Percentiles rank a stretch among this genome's conserved stretches.
Evolutionary conservation across 768 basidiomycete species (phyloP).

Genomic region (Infundibulicybe gibba): DNA sequence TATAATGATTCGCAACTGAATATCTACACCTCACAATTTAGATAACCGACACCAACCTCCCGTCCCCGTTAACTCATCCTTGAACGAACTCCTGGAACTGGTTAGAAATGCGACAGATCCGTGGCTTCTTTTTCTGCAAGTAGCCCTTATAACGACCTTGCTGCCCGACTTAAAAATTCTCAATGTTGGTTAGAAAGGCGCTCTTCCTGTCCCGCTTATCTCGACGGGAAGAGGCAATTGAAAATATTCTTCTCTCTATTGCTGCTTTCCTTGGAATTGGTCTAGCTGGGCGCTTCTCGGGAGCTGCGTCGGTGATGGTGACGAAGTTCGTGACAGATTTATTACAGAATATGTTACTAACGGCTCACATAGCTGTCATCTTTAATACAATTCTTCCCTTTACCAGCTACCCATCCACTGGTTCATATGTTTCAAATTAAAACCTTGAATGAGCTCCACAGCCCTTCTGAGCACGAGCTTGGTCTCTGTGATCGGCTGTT

Average conservation of each 20-base stretch:
- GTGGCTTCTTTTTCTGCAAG: constrained; percentile 82
- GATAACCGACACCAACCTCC: constrained; percentile 70
- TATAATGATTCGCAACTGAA: background rate
- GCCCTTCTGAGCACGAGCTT: constrained; percentile 83
- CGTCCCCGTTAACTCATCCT: constrained; percentile 55
- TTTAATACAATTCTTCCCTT: constrained; percentile 43
- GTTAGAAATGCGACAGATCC: constrained; percentile 66
- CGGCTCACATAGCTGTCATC: constrained; percentile 36
- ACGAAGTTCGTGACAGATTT: constrained; percentile 57
- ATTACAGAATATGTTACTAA: constrained; percentile 11
- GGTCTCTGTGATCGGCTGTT: constrained; percentile 78
- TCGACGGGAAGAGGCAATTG: constrained; percentile 83
- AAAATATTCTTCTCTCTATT: constrained; percentile 73
- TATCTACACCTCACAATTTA: constrained; percentile 19
- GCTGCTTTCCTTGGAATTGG: constrained; percentile 90
- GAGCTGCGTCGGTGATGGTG: constrained; percentile 74
- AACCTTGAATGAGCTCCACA: constrained; percentile 85
- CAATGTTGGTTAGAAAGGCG: constrained; percentile 55
- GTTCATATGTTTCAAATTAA: constrained; percentile 80
- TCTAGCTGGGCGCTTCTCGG: constrained; percentile 85
- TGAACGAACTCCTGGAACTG: constrained; percentile 55
- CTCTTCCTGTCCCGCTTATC: constrained; percentile 78
- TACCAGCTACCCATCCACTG: constrained; percentile 43
- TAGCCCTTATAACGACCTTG: constrained; percentile 1
- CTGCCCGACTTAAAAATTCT: too few relatives aligned